Base-by-base conservation (phyloP, 169 alveolate genomes). In the Eimeria sp. region DNA sequence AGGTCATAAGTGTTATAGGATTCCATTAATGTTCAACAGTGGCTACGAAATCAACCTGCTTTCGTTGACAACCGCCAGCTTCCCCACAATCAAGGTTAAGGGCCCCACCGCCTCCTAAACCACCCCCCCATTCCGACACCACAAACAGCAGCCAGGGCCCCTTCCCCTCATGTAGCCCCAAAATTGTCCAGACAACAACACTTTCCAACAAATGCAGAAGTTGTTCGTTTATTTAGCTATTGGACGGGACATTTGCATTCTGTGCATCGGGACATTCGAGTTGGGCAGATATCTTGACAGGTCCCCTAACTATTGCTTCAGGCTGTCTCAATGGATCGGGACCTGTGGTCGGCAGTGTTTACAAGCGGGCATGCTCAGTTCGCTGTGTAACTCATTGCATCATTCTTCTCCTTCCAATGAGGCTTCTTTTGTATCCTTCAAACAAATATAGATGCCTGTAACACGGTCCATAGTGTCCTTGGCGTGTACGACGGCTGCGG, bases 271-370 rank as follows among this genome's bases (percentile, higher is more conserved):
- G 58, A 22, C 5, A 43, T 45, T 10, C 22, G 63, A 43, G 88
- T 43, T 75, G 88, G 45, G n/a, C 45, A 0, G 65, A 45, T 43
- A 4, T 22, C 65, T 43, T 25, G 47, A 3, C 51, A 5, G 45
- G 14, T 49, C 25, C 43, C 0, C 45, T 5, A 16, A 47, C 40
- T 7, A 13, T 25, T 47, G 88, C 43, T 49, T 40, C 4, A 65
- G 65, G 88, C 45, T 47, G 88, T 78, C 88, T 78, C 88, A 78
- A 10, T 78, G 88, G 88, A 78, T 78, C 88, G 88, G 88, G 88
- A 22, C 45, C 25, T 18, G 47, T n/a, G 49, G 43, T 78, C 43
- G 54, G 54, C 88, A n/a, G 45, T 47, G 88, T 43, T 49, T 78
- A 9, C 20, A 11, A 10, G 63, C 4, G n/a, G 43, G 45, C n/a